Percentiles rank a stretch among this genome's conserved stretches.
These are phyloP conservation scores for Raphanus sativus DNA, from an alignment of 345 rosid genomes.

Conservation along the genomic window DNA sequence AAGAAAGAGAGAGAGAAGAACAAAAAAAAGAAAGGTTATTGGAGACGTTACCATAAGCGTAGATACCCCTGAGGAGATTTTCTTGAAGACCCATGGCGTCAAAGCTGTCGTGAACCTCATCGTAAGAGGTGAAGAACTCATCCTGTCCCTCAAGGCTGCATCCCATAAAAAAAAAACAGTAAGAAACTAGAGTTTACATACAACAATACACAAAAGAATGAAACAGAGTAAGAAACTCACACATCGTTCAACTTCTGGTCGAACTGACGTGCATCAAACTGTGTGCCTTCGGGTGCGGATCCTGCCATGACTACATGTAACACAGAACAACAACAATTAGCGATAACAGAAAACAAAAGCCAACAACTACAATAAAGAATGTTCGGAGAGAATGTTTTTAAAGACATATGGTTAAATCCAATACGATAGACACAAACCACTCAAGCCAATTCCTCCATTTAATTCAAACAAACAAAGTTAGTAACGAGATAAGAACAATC, in stretches of 20 bases:
- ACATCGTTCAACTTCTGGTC: not conserved
- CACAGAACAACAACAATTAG: not conserved
- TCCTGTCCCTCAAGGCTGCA: not conserved
- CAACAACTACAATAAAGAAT: not conserved
- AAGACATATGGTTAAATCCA: not conserved
- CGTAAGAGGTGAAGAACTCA: not conserved
- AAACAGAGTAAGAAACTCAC: not conserved
- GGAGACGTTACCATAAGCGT: not conserved
- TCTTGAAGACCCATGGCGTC: not conserved
- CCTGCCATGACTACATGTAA: not conserved
- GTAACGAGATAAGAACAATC: not conserved
- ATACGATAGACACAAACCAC: not conserved
- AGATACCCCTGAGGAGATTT: not conserved
- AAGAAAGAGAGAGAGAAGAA: not conserved
- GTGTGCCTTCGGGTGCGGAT: not conserved
- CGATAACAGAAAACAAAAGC: not conserved
- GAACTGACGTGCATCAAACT: not conserved
- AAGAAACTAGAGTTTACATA: not conserved
- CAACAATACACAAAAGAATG: not conserved
- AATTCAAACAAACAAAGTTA: not conserved
- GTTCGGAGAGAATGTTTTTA: not conserved
- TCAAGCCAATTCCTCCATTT: not conserved
- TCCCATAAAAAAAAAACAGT: not conserved
- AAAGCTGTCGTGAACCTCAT: not conserved
- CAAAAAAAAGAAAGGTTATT: not conserved